These are phyloP conservation scores for Cladosporium sp. DNA, from an alignment of 2,329 filamentous ascomycete species.

Conservation along the genomic window DNA sequence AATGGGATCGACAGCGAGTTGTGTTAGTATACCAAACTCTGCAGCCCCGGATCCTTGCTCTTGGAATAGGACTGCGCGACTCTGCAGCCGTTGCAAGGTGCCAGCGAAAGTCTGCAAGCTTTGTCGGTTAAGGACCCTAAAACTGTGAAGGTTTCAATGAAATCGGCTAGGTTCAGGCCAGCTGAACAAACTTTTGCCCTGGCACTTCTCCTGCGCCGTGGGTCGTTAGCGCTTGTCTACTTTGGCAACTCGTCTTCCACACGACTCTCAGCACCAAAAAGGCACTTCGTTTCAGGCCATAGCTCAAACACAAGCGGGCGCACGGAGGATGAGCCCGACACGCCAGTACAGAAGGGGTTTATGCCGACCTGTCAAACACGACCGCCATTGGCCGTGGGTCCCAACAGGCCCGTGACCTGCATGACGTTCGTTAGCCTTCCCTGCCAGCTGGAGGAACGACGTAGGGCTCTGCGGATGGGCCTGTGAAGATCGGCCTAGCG, in stretches of 20 bases:
- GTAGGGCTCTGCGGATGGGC: not conserved
- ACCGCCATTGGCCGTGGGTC: not conserved
- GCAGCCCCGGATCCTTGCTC: not conserved
- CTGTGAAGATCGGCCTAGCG: not conserved
- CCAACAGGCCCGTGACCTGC: constrained; percentile 1
- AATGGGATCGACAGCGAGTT: not conserved
- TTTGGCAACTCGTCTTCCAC: not conserved
- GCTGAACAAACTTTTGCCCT: not conserved
- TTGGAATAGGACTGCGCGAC: no score
- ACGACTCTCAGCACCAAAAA: no score
- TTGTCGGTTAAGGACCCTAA: no score
- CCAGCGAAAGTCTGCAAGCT: no score
- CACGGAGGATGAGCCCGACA: not conserved
- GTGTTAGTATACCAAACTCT: not conserved
- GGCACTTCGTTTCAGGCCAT: not conserved
- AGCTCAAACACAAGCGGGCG: not conserved
- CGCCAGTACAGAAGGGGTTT: not conserved
- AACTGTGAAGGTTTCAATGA: no score
- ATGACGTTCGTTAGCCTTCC: not conserved
- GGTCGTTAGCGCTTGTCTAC: not conserved
- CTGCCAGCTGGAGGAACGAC: not conserved
- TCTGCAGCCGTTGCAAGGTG: no score
- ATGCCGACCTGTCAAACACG: not conserved
- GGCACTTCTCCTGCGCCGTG: not conserved
- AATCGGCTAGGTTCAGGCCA: no score